phyloP scores from a whole-genome alignment of 2,329 filamentous ascomycete genomes.

The Trichoderma guizhouense region DNA sequence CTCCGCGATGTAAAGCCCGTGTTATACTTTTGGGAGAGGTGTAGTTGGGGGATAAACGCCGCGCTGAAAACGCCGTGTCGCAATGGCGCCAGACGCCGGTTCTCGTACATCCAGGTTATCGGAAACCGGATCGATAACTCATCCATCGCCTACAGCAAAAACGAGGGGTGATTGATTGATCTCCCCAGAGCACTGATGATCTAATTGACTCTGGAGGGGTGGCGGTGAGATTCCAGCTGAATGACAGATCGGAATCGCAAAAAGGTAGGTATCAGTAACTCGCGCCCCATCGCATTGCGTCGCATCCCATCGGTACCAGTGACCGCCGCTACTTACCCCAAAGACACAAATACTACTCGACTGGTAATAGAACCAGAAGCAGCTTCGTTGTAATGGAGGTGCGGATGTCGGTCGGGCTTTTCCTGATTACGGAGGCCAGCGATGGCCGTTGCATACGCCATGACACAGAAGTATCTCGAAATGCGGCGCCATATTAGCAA shows the following conservation, averaged over 20 bases:
- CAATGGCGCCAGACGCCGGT: background rate
- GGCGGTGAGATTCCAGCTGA: constrained; percentile 7
- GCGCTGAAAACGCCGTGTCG: constrained; percentile 1
- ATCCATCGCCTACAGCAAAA: background rate
- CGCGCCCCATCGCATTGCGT: background rate
- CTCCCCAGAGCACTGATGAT: background rate
- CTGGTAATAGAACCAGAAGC: background rate
- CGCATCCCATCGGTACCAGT: background rate
- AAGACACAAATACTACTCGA: background rate
- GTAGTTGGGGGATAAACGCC: background rate
- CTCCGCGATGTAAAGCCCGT: background rate
- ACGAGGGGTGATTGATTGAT: background rate
- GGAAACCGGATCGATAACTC: background rate
- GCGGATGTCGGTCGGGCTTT: constrained; percentile 14
- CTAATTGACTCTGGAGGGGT: background rate
- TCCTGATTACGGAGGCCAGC: background rate
- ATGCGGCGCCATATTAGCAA: constrained; percentile 6
- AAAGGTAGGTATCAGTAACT: background rate
- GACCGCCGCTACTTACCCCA: background rate
- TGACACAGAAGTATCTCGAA: constrained; percentile 19
- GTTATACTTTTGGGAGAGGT: background rate
- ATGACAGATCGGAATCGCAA: constrained; percentile 5
- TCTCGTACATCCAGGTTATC: background rate
- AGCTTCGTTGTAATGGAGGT: background rate
- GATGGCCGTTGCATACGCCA: constrained; percentile 12